phyloP scores from a whole-genome alignment of 106 monocot species.

The Amphibolis antarctica region DNA sequence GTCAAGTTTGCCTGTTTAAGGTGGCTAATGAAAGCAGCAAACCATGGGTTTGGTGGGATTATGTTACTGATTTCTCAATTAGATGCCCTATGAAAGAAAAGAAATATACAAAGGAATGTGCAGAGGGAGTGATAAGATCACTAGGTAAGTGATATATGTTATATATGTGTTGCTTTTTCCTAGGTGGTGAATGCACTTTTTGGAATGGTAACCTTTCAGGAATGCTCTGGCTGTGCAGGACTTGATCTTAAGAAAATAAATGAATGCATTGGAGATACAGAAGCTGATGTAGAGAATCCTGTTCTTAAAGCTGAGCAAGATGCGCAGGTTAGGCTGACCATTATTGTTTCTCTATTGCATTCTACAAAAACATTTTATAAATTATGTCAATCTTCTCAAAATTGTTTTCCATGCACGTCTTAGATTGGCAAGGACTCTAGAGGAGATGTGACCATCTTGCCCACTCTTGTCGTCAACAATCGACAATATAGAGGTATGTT shows the following conservation, averaged over 20 bases:
- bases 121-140: slow-evolving; percentile 62
- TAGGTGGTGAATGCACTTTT: too few species aligned
- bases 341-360: neutral
- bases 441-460: slow-evolving; percentile 57
- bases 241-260: slow-evolving; percentile 18
- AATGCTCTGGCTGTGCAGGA: slow-evolving; percentile 2
- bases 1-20: slow-evolving; percentile 82
- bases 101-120: slow-evolving; percentile 91
- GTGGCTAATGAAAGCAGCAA: slow-evolving; percentile 66
- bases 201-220: neutral
- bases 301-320: slow-evolving; percentile 25
- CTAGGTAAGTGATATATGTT: slow-evolving; percentile 25
- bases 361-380: neutral
- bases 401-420: neutral
- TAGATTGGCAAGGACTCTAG: slow-evolving; percentile 53
- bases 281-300: slow-evolving; percentile 21
- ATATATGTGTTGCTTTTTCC: too few species aligned
- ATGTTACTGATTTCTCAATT: slow-evolving; percentile 91
- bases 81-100: slow-evolving; percentile 99
- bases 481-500: slow-evolving; percentile 53
- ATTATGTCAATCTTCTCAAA: neutral
- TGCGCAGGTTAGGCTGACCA: slow-evolving; percentile 19
- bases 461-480: slow-evolving; percentile 60
- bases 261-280: slow-evolving; percentile 21
- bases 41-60: slow-evolving; percentile 99